Conservation (phyloP, 2,329 filamentous ascomycete genomes). For the Colletotrichum sp. region DNA sequence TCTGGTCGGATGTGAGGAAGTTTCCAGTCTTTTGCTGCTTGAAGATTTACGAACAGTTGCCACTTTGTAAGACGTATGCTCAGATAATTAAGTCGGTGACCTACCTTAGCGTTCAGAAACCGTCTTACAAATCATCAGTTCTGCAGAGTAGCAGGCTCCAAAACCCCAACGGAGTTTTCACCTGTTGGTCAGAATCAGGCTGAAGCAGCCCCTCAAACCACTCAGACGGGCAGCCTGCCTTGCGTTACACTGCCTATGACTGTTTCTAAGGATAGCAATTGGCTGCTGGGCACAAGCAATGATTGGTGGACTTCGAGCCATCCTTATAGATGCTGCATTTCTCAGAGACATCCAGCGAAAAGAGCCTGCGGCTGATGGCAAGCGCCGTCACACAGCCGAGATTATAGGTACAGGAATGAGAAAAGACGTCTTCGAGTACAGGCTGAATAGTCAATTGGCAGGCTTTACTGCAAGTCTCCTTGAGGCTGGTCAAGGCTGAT, state of each 20-base stretch:
- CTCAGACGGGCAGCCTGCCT: background rate
- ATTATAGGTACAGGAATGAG: background rate
- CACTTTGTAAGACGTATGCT: no score
- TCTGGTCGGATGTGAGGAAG: background rate
- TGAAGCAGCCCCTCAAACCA: background rate
- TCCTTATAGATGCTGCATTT: background rate
- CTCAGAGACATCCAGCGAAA: background rate
- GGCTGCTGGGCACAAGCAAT: background rate
- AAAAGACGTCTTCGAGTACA: background rate
- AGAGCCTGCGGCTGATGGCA: background rate
- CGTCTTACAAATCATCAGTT: background rate
- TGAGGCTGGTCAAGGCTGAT: background rate
- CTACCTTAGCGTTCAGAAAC: no score
- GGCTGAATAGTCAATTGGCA: background rate
- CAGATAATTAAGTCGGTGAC: no score
- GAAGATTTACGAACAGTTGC: no score
- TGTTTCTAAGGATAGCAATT: background rate
- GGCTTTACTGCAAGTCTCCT: background rate
- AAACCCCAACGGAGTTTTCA: background rate
- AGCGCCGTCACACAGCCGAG: background rate
- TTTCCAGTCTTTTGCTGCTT: background rate
- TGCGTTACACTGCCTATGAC: background rate
- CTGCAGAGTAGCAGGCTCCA: background rate
- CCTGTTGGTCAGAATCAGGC: background rate
- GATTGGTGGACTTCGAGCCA: background rate